phyloP scores from a whole-genome alignment of 2,329 filamentous ascomycete genomes.

The Pestalotiopsis sp. region DNA sequence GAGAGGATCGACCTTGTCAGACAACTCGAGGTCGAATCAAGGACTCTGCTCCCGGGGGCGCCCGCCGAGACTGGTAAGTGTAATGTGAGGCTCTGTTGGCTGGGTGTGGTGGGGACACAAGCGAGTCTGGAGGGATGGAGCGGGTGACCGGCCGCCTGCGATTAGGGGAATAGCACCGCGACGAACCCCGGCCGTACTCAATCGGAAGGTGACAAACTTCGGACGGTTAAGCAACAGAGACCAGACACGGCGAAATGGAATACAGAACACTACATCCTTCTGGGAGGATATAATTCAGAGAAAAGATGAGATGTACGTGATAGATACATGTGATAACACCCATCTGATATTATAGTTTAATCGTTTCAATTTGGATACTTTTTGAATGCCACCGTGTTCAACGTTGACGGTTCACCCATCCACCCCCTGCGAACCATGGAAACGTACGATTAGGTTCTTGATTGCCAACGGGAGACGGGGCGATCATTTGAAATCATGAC shows the following conservation, averaged over 20 bases:
- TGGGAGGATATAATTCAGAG: neutral
- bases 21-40: neutral
- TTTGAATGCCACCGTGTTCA: neutral
- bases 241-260: neutral
- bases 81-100: constrained; percentile 8
- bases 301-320: neutral
- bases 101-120: neutral
- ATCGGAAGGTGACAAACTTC: constrained; percentile 8
- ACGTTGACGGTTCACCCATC: neutral
- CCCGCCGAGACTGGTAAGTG: constrained; percentile 6
- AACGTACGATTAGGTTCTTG: neutral
- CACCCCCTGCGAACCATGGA: neutral
- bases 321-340: neutral
- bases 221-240: constrained; percentile 4
- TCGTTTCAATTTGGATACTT: neutral
- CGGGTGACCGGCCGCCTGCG: constrained; percentile 5
- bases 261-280: neutral
- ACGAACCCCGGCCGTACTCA: neutral
- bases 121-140: neutral
- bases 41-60: neutral
- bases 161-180: constrained; percentile 10
- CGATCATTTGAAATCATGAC: neutral
- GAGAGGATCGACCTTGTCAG: neutral
- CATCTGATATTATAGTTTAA: neutral
- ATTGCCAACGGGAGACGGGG: neutral